Conservation (phyloP, 768 basidiomycete species). For the Suillus ampliporus region DNA sequence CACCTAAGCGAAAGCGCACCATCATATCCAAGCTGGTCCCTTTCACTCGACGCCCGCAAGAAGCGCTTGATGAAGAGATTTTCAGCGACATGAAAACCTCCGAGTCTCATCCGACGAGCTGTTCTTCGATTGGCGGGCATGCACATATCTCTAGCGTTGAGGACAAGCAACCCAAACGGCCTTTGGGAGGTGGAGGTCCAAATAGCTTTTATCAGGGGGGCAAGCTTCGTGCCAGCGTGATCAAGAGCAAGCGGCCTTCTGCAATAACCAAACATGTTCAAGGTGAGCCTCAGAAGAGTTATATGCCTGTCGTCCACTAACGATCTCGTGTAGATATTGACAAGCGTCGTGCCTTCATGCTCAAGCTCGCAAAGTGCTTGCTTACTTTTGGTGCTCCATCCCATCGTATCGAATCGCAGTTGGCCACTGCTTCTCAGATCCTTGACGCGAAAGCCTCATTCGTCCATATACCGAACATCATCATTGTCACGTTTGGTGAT, state of each 20-base stretch:
- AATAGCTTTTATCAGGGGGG: conserved; percentile 37
- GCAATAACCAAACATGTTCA: conserved; percentile 51
- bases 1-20: conserved; percentile 13
- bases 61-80: conserved; percentile 28
- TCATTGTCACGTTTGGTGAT: conserved; percentile 85
- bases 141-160: background rate
- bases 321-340: conserved; percentile 43
- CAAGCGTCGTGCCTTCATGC: conserved; percentile 71
- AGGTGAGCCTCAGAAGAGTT: conserved; percentile 37
- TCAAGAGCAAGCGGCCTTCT: conserved; percentile 41
- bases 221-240: conserved; percentile 32
- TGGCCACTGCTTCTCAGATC: conserved; percentile 77
- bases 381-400: conserved; percentile 95
- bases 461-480: conserved; percentile 78
- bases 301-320: background rate
- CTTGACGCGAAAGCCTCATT: conserved; percentile 83
- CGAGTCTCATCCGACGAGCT: conserved; percentile 20
- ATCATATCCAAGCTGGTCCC: conserved; percentile 23
- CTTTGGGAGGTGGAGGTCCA: conserved; percentile 15
- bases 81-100: conserved; percentile 32
- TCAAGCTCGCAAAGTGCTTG: conserved; percentile 86
- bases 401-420: conserved; percentile 90
- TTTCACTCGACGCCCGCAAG: conserved; percentile 16
- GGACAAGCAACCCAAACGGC: background rate
- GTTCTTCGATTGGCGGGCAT: background rate